Percentiles rank a stretch among this genome's conserved stretches.
Evolutionary conservation across 345 rosid genomes (phyloP).

Genomic region (Populus deltoides): DNA sequence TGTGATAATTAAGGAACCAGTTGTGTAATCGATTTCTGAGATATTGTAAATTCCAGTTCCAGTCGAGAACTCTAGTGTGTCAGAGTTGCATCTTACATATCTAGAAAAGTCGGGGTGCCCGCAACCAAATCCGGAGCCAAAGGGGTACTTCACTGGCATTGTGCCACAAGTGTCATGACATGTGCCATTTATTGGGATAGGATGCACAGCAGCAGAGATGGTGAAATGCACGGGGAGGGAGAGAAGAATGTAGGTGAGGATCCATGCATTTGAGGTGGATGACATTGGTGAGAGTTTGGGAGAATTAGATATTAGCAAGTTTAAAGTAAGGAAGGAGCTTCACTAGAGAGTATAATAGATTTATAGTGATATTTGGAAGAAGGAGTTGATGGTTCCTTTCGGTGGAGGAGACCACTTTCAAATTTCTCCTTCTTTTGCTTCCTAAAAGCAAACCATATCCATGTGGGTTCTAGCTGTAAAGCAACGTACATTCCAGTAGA

Average conservation of each 20-base stretch:
- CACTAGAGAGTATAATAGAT: neutral
- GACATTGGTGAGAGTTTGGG: constrained; percentile 35
- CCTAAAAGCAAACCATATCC: constrained; percentile 44
- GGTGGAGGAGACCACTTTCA: constrained; percentile 30
- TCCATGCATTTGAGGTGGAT: constrained; percentile 17
- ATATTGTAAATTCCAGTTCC: constrained; percentile 47
- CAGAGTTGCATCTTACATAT: constrained; percentile 47
- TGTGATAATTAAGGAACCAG: constrained; percentile 34
- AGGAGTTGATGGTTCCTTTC: constrained; percentile 17
- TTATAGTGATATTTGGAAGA: neutral
- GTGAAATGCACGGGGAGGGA: constrained; percentile 14
- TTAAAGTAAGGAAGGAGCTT: neutral
- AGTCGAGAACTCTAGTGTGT: constrained; percentile 49
- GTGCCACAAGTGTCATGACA: constrained; percentile 48
- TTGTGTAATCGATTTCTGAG: constrained; percentile 50
- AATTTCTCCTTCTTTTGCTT: constrained; percentile 19
- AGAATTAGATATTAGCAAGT: neutral
- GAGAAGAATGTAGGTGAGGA: constrained; percentile 29
- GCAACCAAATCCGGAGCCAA: constrained; percentile 53
- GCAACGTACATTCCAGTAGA: constrained; percentile 18
- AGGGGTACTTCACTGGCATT: constrained; percentile 48
- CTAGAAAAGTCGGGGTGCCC: constrained; percentile 54
- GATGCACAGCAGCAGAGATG: constrained; percentile 23
- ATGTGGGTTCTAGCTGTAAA: constrained; percentile 41
- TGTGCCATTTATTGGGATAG: constrained; percentile 28